Conservation (phyloP, 306 rosid species). For the Quercus rubra region DNA sequence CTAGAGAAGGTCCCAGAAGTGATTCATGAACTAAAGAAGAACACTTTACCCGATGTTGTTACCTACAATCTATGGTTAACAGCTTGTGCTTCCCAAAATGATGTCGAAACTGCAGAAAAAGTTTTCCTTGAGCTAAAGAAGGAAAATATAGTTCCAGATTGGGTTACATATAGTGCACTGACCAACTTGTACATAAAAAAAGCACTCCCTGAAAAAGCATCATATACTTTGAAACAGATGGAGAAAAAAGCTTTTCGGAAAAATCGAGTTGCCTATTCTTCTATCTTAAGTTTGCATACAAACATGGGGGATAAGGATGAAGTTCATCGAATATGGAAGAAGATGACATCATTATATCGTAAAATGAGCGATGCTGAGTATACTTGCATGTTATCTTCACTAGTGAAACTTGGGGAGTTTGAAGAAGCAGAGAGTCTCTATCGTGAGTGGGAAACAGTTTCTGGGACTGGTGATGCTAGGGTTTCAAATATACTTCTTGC, state of each 20-base stretch:
- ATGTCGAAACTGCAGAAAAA: slow-evolving; percentile 71
- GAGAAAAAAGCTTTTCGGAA: slow-evolving; percentile 51
- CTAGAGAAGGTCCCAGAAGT: slow-evolving; percentile 57
- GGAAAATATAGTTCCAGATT: slow-evolving; percentile 62
- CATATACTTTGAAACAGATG: slow-evolving; percentile 74
- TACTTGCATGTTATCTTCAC: slow-evolving; percentile 77
- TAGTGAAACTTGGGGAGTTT: slow-evolving; percentile 61
- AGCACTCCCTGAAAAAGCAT: slow-evolving; percentile 56
- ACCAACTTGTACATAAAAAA: slow-evolving; percentile 69
- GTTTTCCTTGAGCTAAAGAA: slow-evolving; percentile 66
- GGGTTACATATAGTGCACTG: slow-evolving; percentile 75
- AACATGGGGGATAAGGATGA: slow-evolving; percentile 75
- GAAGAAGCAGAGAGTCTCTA: slow-evolving; percentile 78
- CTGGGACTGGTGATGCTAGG: slow-evolving; percentile 67
- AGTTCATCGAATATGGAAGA: slow-evolving; percentile 65
- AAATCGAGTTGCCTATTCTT: slow-evolving; percentile 60
- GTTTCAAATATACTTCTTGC: slow-evolving; percentile 72
- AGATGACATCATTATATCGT: slow-evolving; percentile 56
- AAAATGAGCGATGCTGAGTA: slow-evolving; percentile 81
- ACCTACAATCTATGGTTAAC: slow-evolving; percentile 72
- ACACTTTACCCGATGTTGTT: slow-evolving; percentile 57
- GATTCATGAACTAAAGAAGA: slow-evolving; percentile 55
- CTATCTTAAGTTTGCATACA: slow-evolving; percentile 78
- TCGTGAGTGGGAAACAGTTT: slow-evolving; percentile 72
- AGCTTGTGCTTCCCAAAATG: slow-evolving; percentile 55